Base-by-base conservation (phyloP, 352 stramenopile species). In the Blastocystis sp. region DNA sequence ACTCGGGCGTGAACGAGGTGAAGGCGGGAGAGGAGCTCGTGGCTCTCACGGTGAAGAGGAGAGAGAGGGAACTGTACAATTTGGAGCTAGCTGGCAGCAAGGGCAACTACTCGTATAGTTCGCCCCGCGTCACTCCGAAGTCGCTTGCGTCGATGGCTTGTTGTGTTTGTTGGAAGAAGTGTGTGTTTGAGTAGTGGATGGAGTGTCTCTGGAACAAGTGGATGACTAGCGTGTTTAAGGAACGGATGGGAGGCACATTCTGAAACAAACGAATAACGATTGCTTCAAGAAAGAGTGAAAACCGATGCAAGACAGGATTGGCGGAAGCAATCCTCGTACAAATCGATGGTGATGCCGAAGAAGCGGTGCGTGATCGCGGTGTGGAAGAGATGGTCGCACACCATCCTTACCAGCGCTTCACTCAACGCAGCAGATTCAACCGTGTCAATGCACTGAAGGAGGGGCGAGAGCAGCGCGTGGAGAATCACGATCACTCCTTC, bases 21-120 rank as follows among this genome's bases (percentile, higher is more conserved):
- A 74, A 74, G 35, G 63, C 63, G 29, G 63, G 63, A 31, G 9
- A 41, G n/a, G 63, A 74, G 31, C 31, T 74, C 12, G 63, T 74
- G 63, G 63, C 29, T n/a, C 31, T 74, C 1, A 74, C 63, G 63
- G 26, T 74, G 63, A 74, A 74, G 63, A 35, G 63, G 31, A 35
- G 63, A 9, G 26, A 35, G 26, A 31, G 63, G 24, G 63, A 50
- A 24, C 6, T 31, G 63, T 31, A 50, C 26, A 37, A 74, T 74
- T 12, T 50, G 29, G 63, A 74, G 37, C 21, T 74, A 31, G 29
- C 63, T 9, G 29, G 24, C 21, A 41, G 13, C 26, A 9, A 35
- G 6, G 21, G 19, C 13, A 10, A 21, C 13, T 74, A 74, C 39
- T 26, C 39, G 35, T 74, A 74, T 41, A n/a, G 29, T 24, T 50